Conservation (phyloP, 345 rosid species). For the Eucalyptus pumila region DNA sequence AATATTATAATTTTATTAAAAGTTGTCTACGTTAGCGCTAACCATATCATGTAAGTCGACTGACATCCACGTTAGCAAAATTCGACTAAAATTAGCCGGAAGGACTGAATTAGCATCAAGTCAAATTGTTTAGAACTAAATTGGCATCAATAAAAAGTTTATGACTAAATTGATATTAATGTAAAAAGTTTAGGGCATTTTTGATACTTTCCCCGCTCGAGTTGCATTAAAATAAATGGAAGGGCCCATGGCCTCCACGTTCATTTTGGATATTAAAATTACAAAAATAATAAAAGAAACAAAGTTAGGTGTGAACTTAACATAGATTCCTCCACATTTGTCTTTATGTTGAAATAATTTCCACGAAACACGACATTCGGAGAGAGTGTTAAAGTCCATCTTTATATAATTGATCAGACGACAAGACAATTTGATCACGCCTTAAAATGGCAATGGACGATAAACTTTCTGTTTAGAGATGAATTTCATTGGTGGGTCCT, state of each 20-base stretch:
- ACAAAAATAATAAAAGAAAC: accelerated
- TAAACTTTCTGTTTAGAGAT: background rate
- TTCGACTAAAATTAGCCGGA: accelerated
- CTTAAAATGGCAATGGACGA: background rate
- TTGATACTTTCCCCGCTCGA: too few species aligned
- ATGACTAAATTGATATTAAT: too few species aligned
- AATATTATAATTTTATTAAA: too few species aligned
- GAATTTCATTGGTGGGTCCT: background rate
- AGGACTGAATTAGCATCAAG: accelerated
- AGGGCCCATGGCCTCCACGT: background rate
- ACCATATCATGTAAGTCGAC: too few species aligned
- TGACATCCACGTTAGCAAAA: accelerated
- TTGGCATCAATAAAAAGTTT: too few species aligned
- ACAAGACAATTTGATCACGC: background rate
- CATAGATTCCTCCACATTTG: background rate
- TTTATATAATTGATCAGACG: background rate
- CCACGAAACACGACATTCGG: too few species aligned
- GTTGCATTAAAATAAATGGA: background rate
- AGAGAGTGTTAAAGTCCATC: background rate
- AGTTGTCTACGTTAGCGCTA: too few species aligned
- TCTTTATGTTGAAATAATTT: background rate
- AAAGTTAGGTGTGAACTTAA: too few species aligned
- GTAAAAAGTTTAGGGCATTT: too few species aligned
- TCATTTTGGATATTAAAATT: background rate
- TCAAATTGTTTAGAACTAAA: too few species aligned